phyloP scores from a whole-genome alignment of 768 basidiomycete species.

The Filobasidium floriforme region DNA sequence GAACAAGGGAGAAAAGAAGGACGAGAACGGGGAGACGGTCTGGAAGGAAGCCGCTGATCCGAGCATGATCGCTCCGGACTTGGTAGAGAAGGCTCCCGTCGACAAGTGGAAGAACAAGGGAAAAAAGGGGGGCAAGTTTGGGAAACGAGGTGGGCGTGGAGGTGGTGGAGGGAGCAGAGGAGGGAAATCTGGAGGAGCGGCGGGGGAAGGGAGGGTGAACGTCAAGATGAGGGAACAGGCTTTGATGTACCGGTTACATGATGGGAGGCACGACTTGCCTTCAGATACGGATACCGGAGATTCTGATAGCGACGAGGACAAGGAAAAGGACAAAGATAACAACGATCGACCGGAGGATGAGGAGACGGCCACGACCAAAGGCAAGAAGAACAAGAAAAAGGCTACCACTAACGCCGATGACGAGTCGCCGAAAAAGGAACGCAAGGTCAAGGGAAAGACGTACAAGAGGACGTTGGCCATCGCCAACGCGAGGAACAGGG shows the following conservation, averaged over 20 bases:
- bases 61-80: conserved; percentile 14
- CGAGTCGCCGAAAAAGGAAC: background rate
- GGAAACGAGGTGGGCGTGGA: background rate
- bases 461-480: background rate
- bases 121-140: background rate
- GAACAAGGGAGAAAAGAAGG: conserved; percentile 5
- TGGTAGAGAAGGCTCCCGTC: background rate
- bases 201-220: background rate
- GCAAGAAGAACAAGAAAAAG: background rate
- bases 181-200: background rate
- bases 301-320: background rate
- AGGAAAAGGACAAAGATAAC: background rate
- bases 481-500: conserved; percentile 10
- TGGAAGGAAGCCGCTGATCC: conserved; percentile 18
- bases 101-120: conserved; percentile 3
- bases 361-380: background rate
- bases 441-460: background rate
- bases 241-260: background rate
- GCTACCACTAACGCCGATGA: background rate
- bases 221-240: conserved; percentile 9
- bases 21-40: conserved; percentile 14
- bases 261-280: background rate
- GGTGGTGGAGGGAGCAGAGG: background rate
- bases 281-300: background rate
- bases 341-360: background rate